phyloP scores from a whole-genome alignment of 2,329 filamentous ascomycete genomes.

The Calonectria leucothoes region DNA sequence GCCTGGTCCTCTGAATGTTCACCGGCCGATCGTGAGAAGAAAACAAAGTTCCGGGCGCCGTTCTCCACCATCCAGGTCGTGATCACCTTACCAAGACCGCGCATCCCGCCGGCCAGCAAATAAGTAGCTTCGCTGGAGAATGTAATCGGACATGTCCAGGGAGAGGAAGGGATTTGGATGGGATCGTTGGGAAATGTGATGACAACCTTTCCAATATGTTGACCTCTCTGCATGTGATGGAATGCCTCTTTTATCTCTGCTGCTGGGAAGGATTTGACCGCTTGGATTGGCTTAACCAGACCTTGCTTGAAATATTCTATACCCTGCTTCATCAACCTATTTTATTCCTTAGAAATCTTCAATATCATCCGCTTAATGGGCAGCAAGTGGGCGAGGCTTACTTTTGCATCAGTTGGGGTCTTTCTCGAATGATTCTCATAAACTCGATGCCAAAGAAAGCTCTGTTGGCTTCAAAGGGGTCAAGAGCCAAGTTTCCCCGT shows the following conservation, averaged over 20 bases:
- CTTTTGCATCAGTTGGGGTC: background rate
- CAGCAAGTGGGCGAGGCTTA: background rate
- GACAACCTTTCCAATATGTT: constrained; percentile 22
- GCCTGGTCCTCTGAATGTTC: constrained; percentile 26
- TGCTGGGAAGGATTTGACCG: background rate
- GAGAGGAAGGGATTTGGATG: background rate
- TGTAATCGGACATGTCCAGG: background rate
- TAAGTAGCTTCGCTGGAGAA: constrained; percentile 22
- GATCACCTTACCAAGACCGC: constrained; percentile 37
- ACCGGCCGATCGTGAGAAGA: constrained; percentile 43
- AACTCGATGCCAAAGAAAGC: constrained; percentile 32
- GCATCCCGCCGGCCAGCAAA: constrained; percentile 37
- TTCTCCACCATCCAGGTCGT: constrained; percentile 29
- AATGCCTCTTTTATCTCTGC: constrained; percentile 20
- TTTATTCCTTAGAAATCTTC: background rate
- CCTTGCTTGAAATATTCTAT: constrained; percentile 21
- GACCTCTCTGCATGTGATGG: constrained; percentile 26
- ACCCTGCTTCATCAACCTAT: constrained; percentile 16
- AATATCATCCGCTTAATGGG: background rate
- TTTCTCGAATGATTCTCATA: constrained; percentile 2
- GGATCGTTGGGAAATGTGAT: background rate
- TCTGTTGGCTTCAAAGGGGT: background rate
- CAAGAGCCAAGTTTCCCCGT: background rate
- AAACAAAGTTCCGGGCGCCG: constrained; percentile 42
- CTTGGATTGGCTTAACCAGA: background rate